A percentile compares a stretch with the other conserved stretches of the same genome.
These are phyloP conservation scores for Anastatica hierochuntica DNA, from an alignment of 345 rosid species.

Conservation along the genomic window DNA sequence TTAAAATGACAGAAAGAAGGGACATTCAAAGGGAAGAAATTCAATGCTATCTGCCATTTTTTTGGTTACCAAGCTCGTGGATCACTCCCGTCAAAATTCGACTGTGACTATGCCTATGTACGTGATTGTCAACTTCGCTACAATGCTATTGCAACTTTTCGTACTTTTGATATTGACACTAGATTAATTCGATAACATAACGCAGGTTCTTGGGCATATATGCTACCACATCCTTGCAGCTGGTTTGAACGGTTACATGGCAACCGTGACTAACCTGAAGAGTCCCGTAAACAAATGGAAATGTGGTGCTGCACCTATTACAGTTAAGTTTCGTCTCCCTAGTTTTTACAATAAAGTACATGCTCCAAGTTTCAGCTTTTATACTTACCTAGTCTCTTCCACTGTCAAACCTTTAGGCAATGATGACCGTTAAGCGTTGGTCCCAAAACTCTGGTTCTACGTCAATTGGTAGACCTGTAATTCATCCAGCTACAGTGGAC, in stretches of 20 bases:
- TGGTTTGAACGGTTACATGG: conserved; percentile 93
- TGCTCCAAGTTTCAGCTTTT: no score
- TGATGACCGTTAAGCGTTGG: conserved; percentile 96
- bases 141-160: conserved; percentile 4
- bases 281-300: conserved; percentile 87
- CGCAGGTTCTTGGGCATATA: conserved; percentile 82
- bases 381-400: conserved; percentile 3
- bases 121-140: conserved; percentile 18
- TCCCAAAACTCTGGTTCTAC: conserved; percentile 58
- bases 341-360: neutral
- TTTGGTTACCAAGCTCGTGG: conserved; percentile 99
- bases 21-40: conserved; percentile 80
- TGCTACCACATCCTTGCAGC: conserved; percentile 92
- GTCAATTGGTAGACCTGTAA: conserved; percentile 76
- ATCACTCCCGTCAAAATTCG: conserved; percentile 90
- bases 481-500: conserved; percentile 86
- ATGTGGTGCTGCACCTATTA: conserved; percentile 91
- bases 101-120: conserved; percentile 94
- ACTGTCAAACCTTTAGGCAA: conserved; percentile 39
- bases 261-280: conserved; percentile 81
- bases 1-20: conserved; percentile 61
- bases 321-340: conserved; percentile 40
- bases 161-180: neutral
- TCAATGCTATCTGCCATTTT: conserved; percentile 94
- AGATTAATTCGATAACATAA: neutral